These are phyloP conservation scores for Neopestalotiopsis rosae DNA, from an alignment of 2,329 filamentous ascomycete genomes.

Conservation along the genomic window DNA sequence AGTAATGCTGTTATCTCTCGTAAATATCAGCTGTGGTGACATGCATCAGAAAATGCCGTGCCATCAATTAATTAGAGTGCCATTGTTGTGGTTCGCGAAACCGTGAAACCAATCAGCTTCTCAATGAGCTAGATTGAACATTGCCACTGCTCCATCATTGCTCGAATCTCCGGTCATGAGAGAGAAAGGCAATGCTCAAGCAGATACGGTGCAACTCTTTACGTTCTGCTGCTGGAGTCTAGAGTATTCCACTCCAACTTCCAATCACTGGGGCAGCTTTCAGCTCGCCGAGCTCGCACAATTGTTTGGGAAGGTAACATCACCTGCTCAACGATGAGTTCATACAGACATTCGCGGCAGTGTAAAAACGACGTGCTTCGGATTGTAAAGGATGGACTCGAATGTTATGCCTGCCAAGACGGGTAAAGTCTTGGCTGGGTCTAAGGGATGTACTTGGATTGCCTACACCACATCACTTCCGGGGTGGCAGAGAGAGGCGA, in stretches of 20 bases:
- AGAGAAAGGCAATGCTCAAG: not conserved
- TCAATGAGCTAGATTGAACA: not conserved
- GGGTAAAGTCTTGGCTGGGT: conserved; percentile 6
- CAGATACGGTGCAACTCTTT: not conserved
- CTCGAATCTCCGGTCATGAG: not conserved
- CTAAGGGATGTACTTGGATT: not conserved
- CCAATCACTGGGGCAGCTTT: not conserved
- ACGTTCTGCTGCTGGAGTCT: not conserved
- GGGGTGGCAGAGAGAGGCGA: not conserved
- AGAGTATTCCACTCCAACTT: not conserved
- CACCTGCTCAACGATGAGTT: not conserved
- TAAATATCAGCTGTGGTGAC: not conserved
- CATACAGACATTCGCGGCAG: not conserved
- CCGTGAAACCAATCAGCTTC: not conserved
- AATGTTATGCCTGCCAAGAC: conserved; percentile 4
- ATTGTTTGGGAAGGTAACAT: conserved; percentile 5
- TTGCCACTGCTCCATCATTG: not conserved
- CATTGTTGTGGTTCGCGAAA: not conserved
- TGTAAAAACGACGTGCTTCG: not conserved
- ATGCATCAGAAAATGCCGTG: not conserved
- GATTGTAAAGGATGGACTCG: not conserved
- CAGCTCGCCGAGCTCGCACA: not conserved
- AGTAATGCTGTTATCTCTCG: not conserved
- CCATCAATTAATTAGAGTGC: not conserved
- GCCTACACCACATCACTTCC: not conserved